Evolutionary conservation across 1,139 yeast species (phyloP).

Genomic region (Debaryomyces psychrophilus): DNA sequence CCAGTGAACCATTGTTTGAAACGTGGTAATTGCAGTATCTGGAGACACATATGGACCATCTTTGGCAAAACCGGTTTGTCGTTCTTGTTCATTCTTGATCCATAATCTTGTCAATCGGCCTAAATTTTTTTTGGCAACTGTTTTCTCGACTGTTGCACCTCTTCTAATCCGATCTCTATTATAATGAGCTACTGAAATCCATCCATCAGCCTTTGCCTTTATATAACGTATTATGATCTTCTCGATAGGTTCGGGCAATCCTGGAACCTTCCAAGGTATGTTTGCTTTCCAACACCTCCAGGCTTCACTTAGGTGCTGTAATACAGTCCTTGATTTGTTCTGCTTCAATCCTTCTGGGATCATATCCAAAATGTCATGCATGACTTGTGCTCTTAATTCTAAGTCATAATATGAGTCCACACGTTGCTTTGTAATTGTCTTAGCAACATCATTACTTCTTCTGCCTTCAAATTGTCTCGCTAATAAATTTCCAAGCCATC

Average conservation of each 20-base stretch:
- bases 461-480: slow-evolving; percentile 97
- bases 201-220: slow-evolving; percentile 94
- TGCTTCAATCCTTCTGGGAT: slow-evolving; percentile 94
- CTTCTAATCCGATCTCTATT: slow-evolving; percentile 85
- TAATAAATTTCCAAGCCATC: slow-evolving; percentile 92
- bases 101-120: slow-evolving; percentile 91
- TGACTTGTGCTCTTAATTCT: slow-evolving; percentile 89
- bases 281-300: slow-evolving; percentile 99
- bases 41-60: slow-evolving; percentile 90
- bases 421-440: slow-evolving; percentile 93
- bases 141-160: slow-evolving; percentile 91
- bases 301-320: slow-evolving; percentile 95
- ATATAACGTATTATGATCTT: slow-evolving; percentile 85
- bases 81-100: slow-evolving; percentile 89
- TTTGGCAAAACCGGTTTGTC: slow-evolving; percentile 78
- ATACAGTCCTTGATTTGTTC: slow-evolving; percentile 80
- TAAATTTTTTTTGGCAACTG: slow-evolving; percentile 88
- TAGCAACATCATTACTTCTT: slow-evolving; percentile 86
- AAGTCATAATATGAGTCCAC: slow-evolving; percentile 93
- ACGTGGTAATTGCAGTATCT: slow-evolving; percentile 84
- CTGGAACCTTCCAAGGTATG: slow-evolving; percentile 97
- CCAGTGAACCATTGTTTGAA: slow-evolving; percentile 91
- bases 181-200: slow-evolving; percentile 92
- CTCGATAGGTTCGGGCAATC: slow-evolving; percentile 89
- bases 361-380: slow-evolving; percentile 96